phyloP scores from a whole-genome alignment of 805 yeast species.

The Candida parachauliodes region DNA sequence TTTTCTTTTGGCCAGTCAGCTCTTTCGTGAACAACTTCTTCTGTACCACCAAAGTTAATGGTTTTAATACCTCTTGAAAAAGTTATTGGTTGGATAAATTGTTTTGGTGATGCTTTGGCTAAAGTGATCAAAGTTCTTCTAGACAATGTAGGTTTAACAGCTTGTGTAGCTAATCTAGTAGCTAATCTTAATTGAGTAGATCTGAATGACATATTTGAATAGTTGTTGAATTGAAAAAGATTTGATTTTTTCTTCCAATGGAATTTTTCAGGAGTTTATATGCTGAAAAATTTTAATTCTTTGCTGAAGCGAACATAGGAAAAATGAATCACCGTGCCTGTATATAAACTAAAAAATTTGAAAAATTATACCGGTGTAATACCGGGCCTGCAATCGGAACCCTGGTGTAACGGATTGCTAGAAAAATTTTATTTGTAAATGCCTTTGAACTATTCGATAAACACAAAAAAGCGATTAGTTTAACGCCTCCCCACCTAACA shows the following conservation, averaged over 20 bases:
- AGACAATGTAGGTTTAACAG: constrained; percentile 44
- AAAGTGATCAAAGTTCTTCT: constrained; percentile 66
- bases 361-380: too few relatives aligned
- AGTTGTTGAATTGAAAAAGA: constrained; percentile 15
- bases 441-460: too few relatives aligned
- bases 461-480: too few relatives aligned
- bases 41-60: constrained; percentile 95
- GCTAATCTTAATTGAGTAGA: constrained; percentile 43
- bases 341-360: background rate
- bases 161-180: constrained; percentile 45
- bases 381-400: constrained; percentile 4
- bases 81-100: constrained; percentile 26
- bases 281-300: constrained; percentile 8
- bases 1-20: constrained; percentile 99
- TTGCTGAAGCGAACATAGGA: constrained; percentile 2
- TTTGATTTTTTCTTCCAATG: too few relatives aligned
- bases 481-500: background rate
- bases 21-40: constrained; percentile 96
- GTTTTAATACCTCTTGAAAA: constrained; percentile 84
- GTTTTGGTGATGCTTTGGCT: constrained; percentile 35
- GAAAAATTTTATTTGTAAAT: too few relatives aligned
- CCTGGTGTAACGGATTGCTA: constrained; percentile 1
- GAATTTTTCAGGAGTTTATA: constrained; percentile 8
- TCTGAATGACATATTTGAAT: constrained; percentile 40
- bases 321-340: constrained; percentile 5